phyloP scores from a whole-genome alignment of 495 filamentous ascomycete genomes.

The Cercophora scortea region DNA sequence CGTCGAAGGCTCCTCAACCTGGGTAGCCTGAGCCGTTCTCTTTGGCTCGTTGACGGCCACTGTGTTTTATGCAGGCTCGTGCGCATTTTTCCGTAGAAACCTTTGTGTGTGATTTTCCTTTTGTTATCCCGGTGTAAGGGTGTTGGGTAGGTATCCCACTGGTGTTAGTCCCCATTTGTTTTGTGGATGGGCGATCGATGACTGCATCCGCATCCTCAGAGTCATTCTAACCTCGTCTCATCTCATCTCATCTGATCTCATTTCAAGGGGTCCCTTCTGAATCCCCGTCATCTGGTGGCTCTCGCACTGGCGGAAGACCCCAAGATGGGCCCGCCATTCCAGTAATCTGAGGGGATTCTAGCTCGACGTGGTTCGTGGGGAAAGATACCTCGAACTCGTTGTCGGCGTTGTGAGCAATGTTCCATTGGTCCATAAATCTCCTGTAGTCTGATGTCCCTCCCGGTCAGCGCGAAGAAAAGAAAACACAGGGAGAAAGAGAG shows the following conservation, averaged over 20 bases:
- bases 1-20: too few species aligned
- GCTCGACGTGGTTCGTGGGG: conserved; percentile 20
- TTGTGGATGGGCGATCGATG: too few species aligned
- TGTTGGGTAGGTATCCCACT: too few species aligned
- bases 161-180: too few species aligned
- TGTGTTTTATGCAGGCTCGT: not conserved
- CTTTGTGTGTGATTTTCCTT: too few species aligned
- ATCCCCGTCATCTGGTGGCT: conserved; percentile 13
- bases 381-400: conserved; percentile 20
- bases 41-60: not conserved
- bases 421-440: conserved; percentile 24
- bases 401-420: conserved; percentile 19
- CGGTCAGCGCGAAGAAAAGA: not conserved
- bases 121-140: too few species aligned
- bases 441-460: conserved; percentile 19
- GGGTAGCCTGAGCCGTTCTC: too few species aligned
- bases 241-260: too few species aligned
- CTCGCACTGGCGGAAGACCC: conserved; percentile 15
- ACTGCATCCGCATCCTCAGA: too few species aligned
- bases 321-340: conserved; percentile 5
- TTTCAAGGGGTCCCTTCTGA: not conserved
- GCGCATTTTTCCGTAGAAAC: too few species aligned
- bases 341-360: conserved; percentile 22
- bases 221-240: too few species aligned
- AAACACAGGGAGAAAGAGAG: not conserved